These are phyloP conservation scores for Hirsutella minnesotensis DNA, from an alignment of 2,329 filamentous ascomycete genomes.

Conservation along the genomic window DNA sequence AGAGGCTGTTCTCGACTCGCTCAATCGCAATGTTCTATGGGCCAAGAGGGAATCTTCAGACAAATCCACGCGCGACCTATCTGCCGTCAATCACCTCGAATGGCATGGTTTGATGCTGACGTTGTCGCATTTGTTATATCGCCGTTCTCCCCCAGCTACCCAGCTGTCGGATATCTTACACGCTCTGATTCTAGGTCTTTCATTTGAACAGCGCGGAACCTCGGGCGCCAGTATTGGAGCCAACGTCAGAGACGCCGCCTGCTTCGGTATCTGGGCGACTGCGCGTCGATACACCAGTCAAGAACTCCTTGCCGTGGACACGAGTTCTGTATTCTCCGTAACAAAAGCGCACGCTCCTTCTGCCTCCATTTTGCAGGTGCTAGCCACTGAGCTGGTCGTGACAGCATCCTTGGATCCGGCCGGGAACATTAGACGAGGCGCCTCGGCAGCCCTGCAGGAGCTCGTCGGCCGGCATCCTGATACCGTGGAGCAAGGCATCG, in stretches of 20 bases:
- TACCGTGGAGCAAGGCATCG: conserved; percentile 68
- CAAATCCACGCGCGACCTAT: conserved; percentile 45
- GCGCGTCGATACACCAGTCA: conserved; percentile 74
- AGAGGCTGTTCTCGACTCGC: conserved; percentile 69
- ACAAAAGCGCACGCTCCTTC: conserved; percentile 22
- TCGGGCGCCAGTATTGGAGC: conserved; percentile 78
- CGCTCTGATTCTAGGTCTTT: conserved; percentile 65
- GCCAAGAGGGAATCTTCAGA: conserved; percentile 21
- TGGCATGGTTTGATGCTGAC: conserved; percentile 93
- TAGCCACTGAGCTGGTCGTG: conserved; percentile 72
- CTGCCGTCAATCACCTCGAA: conserved; percentile 65
- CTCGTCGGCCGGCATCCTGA: conserved; percentile 87
- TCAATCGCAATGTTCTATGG: conserved; percentile 45
- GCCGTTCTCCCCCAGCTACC: conserved; percentile 61
- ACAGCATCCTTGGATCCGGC: conserved; percentile 78
- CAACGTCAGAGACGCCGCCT: conserved; percentile 88
- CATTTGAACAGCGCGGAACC: conserved; percentile 78
- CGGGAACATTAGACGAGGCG: conserved; percentile 85
- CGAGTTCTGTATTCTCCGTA: conserved; percentile 26
- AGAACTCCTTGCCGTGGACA: conserved; percentile 58
- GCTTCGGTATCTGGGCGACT: conserved; percentile 90
- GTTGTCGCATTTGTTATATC: conserved; percentile 75
- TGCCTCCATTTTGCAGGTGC: conserved; percentile 54
- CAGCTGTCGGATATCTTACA: conserved; percentile 65
- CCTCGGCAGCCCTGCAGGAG: conserved; percentile 89